phyloP scores from a whole-genome alignment of 345 rosid genomes.

The Gossypium stocksii region DNA sequence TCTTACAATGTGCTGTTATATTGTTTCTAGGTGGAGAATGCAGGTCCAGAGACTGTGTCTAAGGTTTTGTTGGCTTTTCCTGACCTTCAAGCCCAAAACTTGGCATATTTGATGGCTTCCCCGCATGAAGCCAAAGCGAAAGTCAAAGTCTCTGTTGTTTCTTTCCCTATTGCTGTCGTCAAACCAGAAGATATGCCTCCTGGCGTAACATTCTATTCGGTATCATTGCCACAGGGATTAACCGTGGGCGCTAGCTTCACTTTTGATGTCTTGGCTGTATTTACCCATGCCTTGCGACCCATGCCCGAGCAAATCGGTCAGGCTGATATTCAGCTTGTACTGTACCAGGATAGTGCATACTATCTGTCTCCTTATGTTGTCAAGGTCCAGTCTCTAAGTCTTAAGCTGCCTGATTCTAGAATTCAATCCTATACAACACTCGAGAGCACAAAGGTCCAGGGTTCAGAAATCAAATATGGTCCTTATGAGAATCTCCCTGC shows the following conservation, averaged over 20 bases:
- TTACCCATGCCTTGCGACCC: slow-evolving; percentile 60
- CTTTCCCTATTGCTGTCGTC: slow-evolving; percentile 43
- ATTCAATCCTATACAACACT: slow-evolving; percentile 71
- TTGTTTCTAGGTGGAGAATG: slow-evolving; percentile 56
- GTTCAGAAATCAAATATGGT: slow-evolving; percentile 87
- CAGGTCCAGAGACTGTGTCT: slow-evolving; percentile 56
- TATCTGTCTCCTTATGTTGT: slow-evolving; percentile 73
- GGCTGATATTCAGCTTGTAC: slow-evolving; percentile 78
- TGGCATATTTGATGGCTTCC: slow-evolving; percentile 61
- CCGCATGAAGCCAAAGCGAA: slow-evolving; percentile 67
- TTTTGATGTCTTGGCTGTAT: slow-evolving; percentile 58
- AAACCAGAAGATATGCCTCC: slow-evolving; percentile 53
- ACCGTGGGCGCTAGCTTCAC: slow-evolving; percentile 55
- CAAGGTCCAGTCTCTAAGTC: slow-evolving; percentile 61
- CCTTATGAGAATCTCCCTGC: slow-evolving; percentile 67
- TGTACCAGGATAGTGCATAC: slow-evolving; percentile 69
- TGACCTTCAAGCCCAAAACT: slow-evolving; percentile 53
- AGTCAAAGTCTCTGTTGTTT: slow-evolving; percentile 33
- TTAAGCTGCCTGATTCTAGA: slow-evolving; percentile 65
- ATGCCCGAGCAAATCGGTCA: slow-evolving; percentile 85
- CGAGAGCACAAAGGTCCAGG: slow-evolving; percentile 58
- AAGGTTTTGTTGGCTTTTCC: slow-evolving; percentile 71
- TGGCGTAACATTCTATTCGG: slow-evolving; percentile 50
- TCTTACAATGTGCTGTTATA: background rate
- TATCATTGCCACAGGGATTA: slow-evolving; percentile 55